Conservation (phyloP, 2,329 filamentous ascomycete species). For the Pyrenophora graminea region DNA sequence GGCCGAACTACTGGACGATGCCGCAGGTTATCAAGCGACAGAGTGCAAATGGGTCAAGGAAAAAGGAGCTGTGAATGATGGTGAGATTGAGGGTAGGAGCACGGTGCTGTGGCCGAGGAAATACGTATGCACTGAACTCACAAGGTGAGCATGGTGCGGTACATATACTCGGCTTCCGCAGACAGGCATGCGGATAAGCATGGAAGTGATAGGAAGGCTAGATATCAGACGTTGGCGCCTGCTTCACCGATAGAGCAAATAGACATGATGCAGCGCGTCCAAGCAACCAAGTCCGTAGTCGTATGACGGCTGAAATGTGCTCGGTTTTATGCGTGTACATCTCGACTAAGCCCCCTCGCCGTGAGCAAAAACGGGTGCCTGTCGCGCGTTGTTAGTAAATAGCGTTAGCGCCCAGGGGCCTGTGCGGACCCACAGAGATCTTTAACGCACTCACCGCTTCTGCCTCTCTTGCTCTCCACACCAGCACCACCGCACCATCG, state of each 20-base stretch:
- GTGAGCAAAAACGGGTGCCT: conserved; percentile 19
- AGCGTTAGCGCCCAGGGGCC: conserved; percentile 24
- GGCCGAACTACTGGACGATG: conserved; percentile 64
- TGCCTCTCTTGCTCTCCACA: conserved; percentile 37
- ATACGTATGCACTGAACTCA: neutral
- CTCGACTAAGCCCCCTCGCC: neutral
- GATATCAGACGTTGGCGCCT: neutral
- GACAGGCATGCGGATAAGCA: neutral
- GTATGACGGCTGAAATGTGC: too few species aligned
- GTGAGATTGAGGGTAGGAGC: neutral
- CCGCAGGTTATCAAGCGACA: conserved; percentile 55
- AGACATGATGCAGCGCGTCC: neutral
- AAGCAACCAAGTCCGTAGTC: too few species aligned
- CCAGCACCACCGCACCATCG: conserved; percentile 37
- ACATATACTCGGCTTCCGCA: neutral
- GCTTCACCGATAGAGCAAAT: neutral
- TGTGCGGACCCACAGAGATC: conserved; percentile 29
- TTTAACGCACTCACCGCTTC: conserved; percentile 37
- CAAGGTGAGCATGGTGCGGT: neutral
- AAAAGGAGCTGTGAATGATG: conserved; percentile 37
- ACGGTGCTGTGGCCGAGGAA: neutral
- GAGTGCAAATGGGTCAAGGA: conserved; percentile 29
- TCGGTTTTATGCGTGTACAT: neutral
- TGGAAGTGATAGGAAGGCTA: neutral
- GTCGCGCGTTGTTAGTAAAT: conserved; percentile 23